A percentile compares a stretch with the other conserved stretches of the same genome.
phyloP scores from a whole-genome alignment of 805 yeast species.

The Hanseniaspora guilliermondii region DNA sequence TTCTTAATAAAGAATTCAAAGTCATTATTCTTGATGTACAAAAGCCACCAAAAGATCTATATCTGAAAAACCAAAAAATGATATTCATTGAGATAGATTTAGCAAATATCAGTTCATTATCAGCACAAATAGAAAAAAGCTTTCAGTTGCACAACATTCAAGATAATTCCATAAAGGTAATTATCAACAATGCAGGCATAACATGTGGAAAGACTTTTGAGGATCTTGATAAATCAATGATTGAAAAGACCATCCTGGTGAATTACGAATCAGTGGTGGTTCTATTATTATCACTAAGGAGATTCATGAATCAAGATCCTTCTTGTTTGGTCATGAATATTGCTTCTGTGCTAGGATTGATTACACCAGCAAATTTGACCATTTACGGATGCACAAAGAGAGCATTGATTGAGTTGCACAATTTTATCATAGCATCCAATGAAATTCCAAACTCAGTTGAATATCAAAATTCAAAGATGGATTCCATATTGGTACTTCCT shows the following conservation, averaged over 20 bases:
- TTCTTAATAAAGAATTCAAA: conserved; percentile 34
- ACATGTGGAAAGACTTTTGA: conserved; percentile 45
- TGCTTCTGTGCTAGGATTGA: conserved; percentile 73
- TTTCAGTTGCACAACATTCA: conserved; percentile 31
- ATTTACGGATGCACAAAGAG: conserved; percentile 88
- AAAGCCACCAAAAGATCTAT: conserved; percentile 12
- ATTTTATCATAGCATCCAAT: conserved; percentile 40
- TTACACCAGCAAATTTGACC: conserved; percentile 67
- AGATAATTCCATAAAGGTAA: conserved; percentile 50
- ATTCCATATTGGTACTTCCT: conserved; percentile 68
- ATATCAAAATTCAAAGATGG: conserved; percentile 46
- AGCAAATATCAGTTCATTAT: conserved; percentile 16
- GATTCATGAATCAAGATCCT: neutral
- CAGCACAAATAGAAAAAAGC: conserved; percentile 34
- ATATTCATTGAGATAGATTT: neutral
- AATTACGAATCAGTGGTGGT: conserved; percentile 36
- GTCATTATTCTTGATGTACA: conserved; percentile 58
- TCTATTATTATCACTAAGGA: neutral
- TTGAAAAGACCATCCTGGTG: conserved; percentile 50
- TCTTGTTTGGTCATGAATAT: conserved; percentile 65
- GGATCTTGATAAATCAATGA: conserved; percentile 37
- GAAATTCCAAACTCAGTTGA: conserved; percentile 28
- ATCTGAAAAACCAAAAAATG: neutral
- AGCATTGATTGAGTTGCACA: conserved; percentile 74
- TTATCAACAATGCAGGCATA: conserved; percentile 81